Conservation (phyloP, 345 rosid genomes). For the Dipteronia dyeriana region DNA sequence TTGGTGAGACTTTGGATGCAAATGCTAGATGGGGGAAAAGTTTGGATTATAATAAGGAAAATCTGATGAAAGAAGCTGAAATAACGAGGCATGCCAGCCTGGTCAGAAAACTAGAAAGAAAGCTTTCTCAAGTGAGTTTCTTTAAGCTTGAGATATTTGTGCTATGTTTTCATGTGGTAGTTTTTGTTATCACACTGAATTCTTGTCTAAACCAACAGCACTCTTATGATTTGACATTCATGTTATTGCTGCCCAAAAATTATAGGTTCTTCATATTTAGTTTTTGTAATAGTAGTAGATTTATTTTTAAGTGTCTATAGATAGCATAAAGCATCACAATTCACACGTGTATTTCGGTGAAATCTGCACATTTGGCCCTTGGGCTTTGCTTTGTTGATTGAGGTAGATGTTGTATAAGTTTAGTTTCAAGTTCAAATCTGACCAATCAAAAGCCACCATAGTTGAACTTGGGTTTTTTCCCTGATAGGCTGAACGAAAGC, state of each 20-base stretch:
- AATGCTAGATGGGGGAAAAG: conserved; percentile 74
- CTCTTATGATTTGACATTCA: background rate
- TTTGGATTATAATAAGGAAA: conserved; percentile 54
- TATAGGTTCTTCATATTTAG: background rate
- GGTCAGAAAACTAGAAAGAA: conserved; percentile 68
- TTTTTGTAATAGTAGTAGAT: background rate
- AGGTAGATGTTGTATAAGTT: background rate
- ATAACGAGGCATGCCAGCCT: conserved; percentile 59
- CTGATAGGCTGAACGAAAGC: conserved; percentile 68
- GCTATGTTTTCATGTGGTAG: background rate
- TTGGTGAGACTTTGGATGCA: conserved; percentile 86
- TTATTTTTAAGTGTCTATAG: background rate
- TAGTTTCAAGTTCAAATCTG: conserved; percentile 1
- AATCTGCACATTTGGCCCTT: background rate
- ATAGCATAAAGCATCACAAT: conserved; percentile 1
- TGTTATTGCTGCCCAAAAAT: background rate
- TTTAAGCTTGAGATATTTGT: conserved; percentile 16
- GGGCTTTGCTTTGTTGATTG: background rate
- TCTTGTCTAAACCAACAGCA: conserved; percentile 11
- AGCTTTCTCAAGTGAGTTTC: conserved; percentile 74
- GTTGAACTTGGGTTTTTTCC: conserved; percentile 10
- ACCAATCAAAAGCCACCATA: background rate
- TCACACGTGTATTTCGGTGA: background rate
- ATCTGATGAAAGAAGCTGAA: conserved; percentile 69
- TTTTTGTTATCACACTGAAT: conserved; percentile 5